These are phyloP conservation scores for Mycena pura DNA, from an alignment of 768 basidiomycete genomes.

Conservation along the genomic window DNA sequence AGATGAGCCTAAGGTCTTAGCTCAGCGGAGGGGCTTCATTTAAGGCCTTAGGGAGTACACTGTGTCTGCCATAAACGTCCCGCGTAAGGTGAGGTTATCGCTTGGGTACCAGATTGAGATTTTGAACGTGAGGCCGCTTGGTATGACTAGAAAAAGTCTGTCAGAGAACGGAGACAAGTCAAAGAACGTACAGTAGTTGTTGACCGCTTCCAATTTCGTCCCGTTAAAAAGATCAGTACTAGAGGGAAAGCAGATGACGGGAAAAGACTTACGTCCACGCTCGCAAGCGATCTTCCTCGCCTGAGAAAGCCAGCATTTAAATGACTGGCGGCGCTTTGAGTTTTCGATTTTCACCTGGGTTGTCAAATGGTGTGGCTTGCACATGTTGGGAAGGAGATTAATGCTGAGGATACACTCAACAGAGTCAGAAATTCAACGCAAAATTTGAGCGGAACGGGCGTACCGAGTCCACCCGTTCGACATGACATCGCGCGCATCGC, in stretches of 20 bases:
- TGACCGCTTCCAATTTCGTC: background rate
- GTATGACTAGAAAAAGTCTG: background rate
- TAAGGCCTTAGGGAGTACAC: no score
- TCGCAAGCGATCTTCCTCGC: background rate
- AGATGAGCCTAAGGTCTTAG: no score
- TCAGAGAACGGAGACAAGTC: background rate
- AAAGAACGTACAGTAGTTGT: background rate
- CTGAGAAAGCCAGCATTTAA: slow-evolving; percentile 1
- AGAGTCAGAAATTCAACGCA: background rate
- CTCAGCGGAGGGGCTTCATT: no score
- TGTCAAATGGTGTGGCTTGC: background rate
- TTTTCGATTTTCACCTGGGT: background rate
- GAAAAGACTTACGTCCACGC: background rate
- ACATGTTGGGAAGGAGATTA: background rate
- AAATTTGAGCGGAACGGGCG: background rate
- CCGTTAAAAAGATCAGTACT: background rate
- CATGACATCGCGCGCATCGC: background rate
- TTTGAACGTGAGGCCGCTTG: background rate
- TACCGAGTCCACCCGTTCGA: background rate
- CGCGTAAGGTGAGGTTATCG: background rate
- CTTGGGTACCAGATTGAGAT: slow-evolving; percentile 2
- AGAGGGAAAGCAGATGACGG: background rate
- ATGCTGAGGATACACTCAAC: background rate
- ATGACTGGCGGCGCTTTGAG: background rate
- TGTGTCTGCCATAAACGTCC: slow-evolving; percentile 2